Evolutionary conservation across 1,139 yeast species (phyloP).

Genomic region (Protomyces lactucae-debilis): DNA sequence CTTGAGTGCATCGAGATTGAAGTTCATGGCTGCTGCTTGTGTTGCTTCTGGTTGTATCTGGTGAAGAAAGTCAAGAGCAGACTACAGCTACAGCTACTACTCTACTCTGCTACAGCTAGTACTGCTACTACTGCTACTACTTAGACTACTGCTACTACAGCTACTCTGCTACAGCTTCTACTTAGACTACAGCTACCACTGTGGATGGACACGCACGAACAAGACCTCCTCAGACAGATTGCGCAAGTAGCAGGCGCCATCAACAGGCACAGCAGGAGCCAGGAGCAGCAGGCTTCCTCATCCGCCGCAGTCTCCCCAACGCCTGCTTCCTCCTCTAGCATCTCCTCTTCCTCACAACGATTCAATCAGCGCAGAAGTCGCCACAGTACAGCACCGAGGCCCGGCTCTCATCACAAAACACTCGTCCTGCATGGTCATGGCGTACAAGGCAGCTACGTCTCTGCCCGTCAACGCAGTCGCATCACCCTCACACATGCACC

Average conservation of each 20-base stretch:
- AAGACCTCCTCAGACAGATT: slow-evolving; percentile 16
- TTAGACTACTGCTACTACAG: too few relatives aligned
- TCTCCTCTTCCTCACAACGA: neutral
- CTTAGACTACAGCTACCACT: too few relatives aligned
- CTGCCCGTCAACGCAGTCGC: slow-evolving; percentile 14
- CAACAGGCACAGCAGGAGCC: slow-evolving; percentile 1
- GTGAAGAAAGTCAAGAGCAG: neutral
- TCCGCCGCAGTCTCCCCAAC: neutral
- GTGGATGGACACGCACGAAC: neutral
- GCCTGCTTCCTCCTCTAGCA: too few relatives aligned
- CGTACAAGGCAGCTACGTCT: neutral
- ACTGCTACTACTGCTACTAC: too few relatives aligned
- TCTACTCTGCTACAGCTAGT: too few relatives aligned
- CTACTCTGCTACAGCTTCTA: too few relatives aligned
- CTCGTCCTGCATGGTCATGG: neutral
- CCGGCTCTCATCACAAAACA: slow-evolving; percentile 7
- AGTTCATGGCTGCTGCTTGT: neutral
- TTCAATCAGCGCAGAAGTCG: neutral
- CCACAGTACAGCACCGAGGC: neutral
- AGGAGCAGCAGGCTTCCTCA: neutral
- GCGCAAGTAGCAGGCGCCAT: slow-evolving; percentile 23
- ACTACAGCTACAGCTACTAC: neutral
- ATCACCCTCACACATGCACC: slow-evolving; percentile 15
- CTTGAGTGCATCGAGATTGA: neutral
- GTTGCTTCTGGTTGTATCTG: neutral